Evolutionary conservation across 257 asterid genomes (phyloP).

Genomic region (Nicotiana tomentosiformis): DNA sequence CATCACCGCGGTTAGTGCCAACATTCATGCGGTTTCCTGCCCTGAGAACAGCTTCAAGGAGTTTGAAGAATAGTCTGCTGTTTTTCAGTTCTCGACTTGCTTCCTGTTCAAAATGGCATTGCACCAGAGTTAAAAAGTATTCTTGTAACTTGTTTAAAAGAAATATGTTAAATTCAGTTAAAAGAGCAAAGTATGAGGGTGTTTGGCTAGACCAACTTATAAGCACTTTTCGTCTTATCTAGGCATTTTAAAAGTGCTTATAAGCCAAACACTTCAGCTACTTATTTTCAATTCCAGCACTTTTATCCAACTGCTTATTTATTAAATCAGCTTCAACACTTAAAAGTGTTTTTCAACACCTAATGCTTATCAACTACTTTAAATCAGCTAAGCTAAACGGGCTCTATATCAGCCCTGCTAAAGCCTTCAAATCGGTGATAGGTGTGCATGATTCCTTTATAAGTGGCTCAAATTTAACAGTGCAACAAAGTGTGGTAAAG

Average conservation of each 20-base stretch:
- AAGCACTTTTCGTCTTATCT: too few relatives aligned
- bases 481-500: not conserved
- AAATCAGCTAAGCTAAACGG: too few relatives aligned
- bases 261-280: too few relatives aligned
- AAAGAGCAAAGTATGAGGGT: not conserved
- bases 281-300: too few relatives aligned
- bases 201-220: too few relatives aligned
- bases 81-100: slow-evolving; percentile 57
- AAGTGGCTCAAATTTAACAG: not conserved
- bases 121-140: not conserved
- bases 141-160: not conserved
- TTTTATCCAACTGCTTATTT: too few relatives aligned
- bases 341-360: too few relatives aligned
- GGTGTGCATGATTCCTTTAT: not conserved
- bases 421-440: not conserved
- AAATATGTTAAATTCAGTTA: not conserved
- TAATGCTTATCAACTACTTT: too few relatives aligned
- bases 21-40: slow-evolving; percentile 75
- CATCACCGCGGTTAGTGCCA: slow-evolving; percentile 72
- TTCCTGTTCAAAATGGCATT: slow-evolving; percentile 27
- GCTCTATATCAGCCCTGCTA: not conserved
- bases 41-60: slow-evolving; percentile 73
- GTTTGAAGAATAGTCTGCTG: slow-evolving; percentile 61
- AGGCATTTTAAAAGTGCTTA: too few relatives aligned
- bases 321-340: too few relatives aligned